Conservation (phyloP, 768 basidiomycete species). For the Suillus subaureus region DNA sequence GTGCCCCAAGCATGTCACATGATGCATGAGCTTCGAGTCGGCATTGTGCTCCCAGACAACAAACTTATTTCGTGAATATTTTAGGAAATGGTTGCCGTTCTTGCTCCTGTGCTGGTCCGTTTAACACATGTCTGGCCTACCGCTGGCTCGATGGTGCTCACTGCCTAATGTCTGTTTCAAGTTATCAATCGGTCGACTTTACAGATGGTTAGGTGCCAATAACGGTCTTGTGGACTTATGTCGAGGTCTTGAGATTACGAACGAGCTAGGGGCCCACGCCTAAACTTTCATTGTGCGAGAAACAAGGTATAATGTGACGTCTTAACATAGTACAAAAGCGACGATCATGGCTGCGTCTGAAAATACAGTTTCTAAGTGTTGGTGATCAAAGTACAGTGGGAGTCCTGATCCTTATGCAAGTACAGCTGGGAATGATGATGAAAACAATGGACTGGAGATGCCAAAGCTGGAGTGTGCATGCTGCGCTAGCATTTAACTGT, state of each 20-base stretch:
- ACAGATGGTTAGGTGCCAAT: not conserved
- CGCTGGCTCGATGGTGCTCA: not conserved
- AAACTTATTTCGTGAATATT: not conserved
- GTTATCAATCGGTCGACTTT: not conserved
- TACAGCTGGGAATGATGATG: not conserved
- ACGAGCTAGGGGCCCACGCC: not conserved
- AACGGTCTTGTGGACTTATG: not conserved
- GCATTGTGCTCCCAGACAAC: not conserved
- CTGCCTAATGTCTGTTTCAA: not conserved
- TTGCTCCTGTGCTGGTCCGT: not conserved
- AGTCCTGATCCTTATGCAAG: not conserved
- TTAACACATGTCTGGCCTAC: not conserved
- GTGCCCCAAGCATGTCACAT: not conserved
- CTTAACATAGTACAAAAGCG: not conserved
- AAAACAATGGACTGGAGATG: not conserved
- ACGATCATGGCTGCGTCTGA: not conserved
- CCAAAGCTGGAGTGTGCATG: not conserved
- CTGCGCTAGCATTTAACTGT: not conserved
- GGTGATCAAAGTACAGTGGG: not conserved
- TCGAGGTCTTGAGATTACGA: not conserved
- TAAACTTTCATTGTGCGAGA: not conserved
- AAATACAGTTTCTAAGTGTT: constrained; percentile 1
- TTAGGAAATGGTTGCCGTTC: not conserved
- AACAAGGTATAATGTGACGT: not conserved
- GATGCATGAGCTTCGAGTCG: not conserved